A percentile compares a stretch with the other conserved stretches of the same genome.
phyloP scores from a whole-genome alignment of 208 protist species.

The Acanthamoeba healyi region DNA sequence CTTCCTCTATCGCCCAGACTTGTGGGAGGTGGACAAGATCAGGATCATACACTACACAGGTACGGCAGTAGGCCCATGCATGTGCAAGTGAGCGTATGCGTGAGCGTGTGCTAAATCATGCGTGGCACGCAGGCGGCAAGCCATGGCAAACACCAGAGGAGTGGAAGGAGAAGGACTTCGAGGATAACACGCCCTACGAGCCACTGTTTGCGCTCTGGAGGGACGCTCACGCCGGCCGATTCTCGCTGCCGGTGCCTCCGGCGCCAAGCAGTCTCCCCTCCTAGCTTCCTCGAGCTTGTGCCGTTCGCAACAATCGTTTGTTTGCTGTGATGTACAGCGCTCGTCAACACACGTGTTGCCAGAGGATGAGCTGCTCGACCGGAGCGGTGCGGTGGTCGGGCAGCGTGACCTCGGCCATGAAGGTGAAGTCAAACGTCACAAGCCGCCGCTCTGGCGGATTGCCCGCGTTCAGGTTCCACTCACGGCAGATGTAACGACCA shows the following conservation, averaged over 20 bases:
- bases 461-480: neutral
- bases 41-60: slow-evolving; percentile 58
- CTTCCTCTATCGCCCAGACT: slow-evolving; percentile 35
- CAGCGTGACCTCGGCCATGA: neutral
- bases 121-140: slow-evolving; percentile 52
- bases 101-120: no score
- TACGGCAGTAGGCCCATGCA: neutral
- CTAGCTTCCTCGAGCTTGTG: neutral
- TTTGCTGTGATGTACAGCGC: no score
- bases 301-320: neutral
- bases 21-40: slow-evolving; percentile 32
- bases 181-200: slow-evolving; percentile 50
- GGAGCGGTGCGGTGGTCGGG: slow-evolving; percentile 10
- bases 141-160: neutral
- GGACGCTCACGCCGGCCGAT: slow-evolving; percentile 14
- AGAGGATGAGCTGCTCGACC: neutral
- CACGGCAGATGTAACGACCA: slow-evolving; percentile 2
- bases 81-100: no score
- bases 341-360: neutral
- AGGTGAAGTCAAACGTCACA: neutral
- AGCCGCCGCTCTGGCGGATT: neutral
- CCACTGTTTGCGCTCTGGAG: slow-evolving; percentile 41
- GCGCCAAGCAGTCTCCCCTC: neutral
- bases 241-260: neutral
- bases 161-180: slow-evolving; percentile 57